Base-by-base conservation (phyloP, 345 rosid species). In the Aethionema arabicum region DNA sequence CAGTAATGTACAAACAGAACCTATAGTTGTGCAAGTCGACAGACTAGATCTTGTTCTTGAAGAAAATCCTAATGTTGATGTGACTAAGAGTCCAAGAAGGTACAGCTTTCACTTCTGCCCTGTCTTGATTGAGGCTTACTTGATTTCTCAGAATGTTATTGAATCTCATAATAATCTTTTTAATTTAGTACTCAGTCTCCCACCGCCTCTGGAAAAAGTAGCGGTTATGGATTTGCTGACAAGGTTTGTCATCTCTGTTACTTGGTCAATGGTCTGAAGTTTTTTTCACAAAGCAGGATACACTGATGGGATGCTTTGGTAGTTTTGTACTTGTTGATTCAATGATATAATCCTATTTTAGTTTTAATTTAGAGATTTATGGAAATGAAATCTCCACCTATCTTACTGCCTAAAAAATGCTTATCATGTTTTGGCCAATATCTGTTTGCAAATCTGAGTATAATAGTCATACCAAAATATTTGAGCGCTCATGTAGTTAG, bases 211-310 rank as follows among this genome's bases (percentile, higher is more conserved):
- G 82, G 68, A 65, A 90, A 84, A 80, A 80, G 92, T 54, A 80
- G 82, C 8, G 92, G 99, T 62, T 93, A 93, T 65, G 99, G 99
- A 64, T 90, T 87, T 76, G 96, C 99, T 36, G 99, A 93, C 69
- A 93, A 93, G 99, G 99, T 93, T 70, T 70, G 84, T 21, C 32
- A 11, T 69, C 69, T 44, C 56, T 32, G 15, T 16, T 56, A 41
- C 43, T 48, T 72, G 27, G 41, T 50, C 54, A 10, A 51, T 49
- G 27, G 55, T 11, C n/a, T 8, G 33, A 12, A 11, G 3, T 10
- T 32, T 41, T 15, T n/a, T 14, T 11, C 59, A 12, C 33, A 49
- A 16, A 55, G 52, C 45, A 49, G 5, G 9, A 11, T 35, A 2
- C 32, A 36, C 36, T 30, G 36, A n/a, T n/a, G 2, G 8, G 35